A percentile compares a stretch with the other conserved stretches of the same genome.
These are phyloP conservation scores for Aureobasidium musti DNA, from an alignment of 2,329 filamentous ascomycete genomes.

Conservation along the genomic window DNA sequence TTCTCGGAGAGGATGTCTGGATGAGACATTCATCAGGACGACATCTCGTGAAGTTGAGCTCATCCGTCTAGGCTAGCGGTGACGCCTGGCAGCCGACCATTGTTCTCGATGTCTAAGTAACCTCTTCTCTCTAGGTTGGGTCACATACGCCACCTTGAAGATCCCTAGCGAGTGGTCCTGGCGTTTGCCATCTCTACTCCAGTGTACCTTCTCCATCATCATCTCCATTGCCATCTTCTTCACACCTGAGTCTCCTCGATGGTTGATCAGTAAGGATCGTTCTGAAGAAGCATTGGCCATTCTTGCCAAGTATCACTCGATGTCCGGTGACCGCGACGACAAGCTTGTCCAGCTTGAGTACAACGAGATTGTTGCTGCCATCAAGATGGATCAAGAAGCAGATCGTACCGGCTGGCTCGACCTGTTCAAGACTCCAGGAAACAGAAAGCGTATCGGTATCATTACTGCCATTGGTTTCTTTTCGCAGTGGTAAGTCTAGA, in stretches of 20 bases:
- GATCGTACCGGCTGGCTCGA: conserved; percentile 39
- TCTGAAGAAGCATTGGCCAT: conserved; percentile 59
- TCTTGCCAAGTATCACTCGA: conserved; percentile 60
- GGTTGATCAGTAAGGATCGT: conserved; percentile 59
- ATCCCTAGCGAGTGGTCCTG: conserved; percentile 38
- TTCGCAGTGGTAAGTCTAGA: conserved; percentile 41
- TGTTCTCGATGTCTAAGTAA: no score
- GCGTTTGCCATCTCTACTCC: conserved; percentile 48
- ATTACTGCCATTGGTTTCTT: conserved; percentile 44
- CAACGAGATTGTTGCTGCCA: conserved; percentile 40
- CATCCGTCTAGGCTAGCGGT: no score
- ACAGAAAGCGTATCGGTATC: conserved; percentile 46
- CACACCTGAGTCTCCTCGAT: conserved; percentile 60
- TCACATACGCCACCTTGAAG: conserved; percentile 32
- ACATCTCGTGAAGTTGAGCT: no score
- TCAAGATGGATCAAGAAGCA: conserved; percentile 50
- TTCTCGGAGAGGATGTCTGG: no score
- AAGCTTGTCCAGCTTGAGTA: conserved; percentile 43
- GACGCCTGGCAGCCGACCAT: no score
- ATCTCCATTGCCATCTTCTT: conserved; percentile 47
- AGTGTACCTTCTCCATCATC: conserved; percentile 30
- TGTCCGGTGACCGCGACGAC: conserved; percentile 46
- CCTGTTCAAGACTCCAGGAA: conserved; percentile 36
- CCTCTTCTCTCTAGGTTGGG: background rate
- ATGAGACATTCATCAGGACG: no score